Evolutionary conservation across 108 stramenopile species (phyloP).

Genomic region (Skeletonema tropicum): DNA sequence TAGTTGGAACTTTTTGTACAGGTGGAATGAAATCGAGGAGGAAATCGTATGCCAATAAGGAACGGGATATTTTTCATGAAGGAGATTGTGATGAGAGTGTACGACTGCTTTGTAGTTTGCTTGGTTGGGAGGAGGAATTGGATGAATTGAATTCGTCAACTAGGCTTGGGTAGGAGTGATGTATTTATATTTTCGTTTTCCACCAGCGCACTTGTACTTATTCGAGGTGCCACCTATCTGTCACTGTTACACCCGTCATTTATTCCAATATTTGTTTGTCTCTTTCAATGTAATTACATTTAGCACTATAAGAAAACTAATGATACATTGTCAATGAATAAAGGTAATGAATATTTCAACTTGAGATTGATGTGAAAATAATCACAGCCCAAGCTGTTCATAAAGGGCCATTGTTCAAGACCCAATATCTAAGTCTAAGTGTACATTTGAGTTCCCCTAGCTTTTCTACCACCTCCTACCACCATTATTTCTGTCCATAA

Average conservation of each 20-base stretch:
- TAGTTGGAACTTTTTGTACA: constrained; percentile 57
- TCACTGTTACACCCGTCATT: no score
- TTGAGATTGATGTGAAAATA: neutral
- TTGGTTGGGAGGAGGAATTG: constrained; percentile 84
- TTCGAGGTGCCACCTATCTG: neutral
- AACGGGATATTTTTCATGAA: constrained; percentile 67
- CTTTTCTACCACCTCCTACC: neutral
- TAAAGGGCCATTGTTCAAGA: neutral
- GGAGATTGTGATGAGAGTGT: constrained; percentile 89
- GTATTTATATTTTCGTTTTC: neutral
- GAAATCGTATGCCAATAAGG: constrained; percentile 35
- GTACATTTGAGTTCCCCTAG: neutral
- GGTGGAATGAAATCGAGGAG: constrained; percentile 41
- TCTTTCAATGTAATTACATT: neutral
- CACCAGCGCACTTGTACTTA: neutral
- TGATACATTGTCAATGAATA: neutral
- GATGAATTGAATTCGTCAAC: constrained; percentile 35
- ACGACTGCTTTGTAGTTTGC: constrained; percentile 42
- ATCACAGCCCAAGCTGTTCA: neutral
- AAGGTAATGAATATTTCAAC: neutral
- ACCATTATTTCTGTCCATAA: constrained; percentile 6
- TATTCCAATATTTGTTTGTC: no score
- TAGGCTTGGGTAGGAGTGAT: constrained; percentile 2
- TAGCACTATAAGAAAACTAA: neutral
- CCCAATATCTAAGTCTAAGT: no score